Evolutionary conservation across 495 filamentous ascomycete genomes (phyloP), one percentile per base, ranked within the genome.

Genomic region (Trichoderma erinaceum): DNA sequence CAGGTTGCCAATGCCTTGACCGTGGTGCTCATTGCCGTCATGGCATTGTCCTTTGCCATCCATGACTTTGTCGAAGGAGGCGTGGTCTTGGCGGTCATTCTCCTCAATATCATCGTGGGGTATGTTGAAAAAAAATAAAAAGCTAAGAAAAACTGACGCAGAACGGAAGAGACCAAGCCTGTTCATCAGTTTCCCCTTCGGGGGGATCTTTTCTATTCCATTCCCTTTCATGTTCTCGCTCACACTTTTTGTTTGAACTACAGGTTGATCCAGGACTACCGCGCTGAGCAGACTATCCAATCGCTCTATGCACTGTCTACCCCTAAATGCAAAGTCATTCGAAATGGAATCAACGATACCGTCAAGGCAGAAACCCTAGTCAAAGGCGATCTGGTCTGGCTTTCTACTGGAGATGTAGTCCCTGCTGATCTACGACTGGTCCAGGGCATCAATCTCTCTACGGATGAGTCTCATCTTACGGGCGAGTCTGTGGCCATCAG

Each of bases 401-500:
- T 91, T n/a, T 81, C 84, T 65, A 86, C 87, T 8, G 88, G 89
- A 13, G 88, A 90, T 72, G 89, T 89, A 16, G 82, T 91, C 56
- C 89, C 89, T 7, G 89, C 89, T 7, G 89, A 92, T 75, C 71
- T 88, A 67, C 80, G 86, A 73, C 78, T 91, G 48, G 79, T 89
- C 50, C 86, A 91, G 65, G 85, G 86, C 2, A 82, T 90, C 71
- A 92, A 92, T 69, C 84, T 91, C 68, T 88, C 90, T 73, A 86
- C 87, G 27, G 89, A 91, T 70, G 89, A 92, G 73, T 88, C 90
- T 38, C 79, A 91, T 13, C 80, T 92, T 13, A 92, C 90, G 10
- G 90, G 90, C n/a, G 90, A 92, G 72, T 89, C 88, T 44, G 75
- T 91, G n/a, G 88, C 89, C 23, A 86, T 90, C n/a, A 75, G 79